Conservation (phyloP, 2,329 filamentous ascomycete species). For the Trichoderma endophyticum region DNA sequence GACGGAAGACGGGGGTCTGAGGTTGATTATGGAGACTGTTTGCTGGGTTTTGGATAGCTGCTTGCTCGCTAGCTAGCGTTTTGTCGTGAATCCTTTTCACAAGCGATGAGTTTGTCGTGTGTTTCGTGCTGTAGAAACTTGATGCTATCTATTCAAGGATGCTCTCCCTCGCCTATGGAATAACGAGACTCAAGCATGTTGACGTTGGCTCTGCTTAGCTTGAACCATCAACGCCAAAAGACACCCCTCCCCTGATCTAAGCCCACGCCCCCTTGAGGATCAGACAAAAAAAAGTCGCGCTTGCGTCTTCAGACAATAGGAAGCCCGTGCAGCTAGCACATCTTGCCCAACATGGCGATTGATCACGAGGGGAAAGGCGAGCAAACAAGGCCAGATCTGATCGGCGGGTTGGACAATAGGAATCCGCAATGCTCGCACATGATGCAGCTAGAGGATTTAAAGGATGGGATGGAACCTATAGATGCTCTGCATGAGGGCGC, state of each 20-base stretch:
- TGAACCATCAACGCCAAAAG: background rate
- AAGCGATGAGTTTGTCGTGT: background rate
- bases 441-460: background rate
- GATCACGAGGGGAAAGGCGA: constrained; percentile 5
- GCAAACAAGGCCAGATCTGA: constrained; percentile 9
- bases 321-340: constrained; percentile 6
- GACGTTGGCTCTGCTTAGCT: background rate
- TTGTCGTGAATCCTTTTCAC: background rate
- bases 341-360: constrained; percentile 9
- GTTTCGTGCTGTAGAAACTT: background rate
- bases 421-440: background rate
- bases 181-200: background rate
- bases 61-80: background rate
- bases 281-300: background rate
- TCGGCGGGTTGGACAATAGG: constrained; percentile 7
- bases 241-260: background rate
- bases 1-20: background rate
- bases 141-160: background rate
- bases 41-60: background rate
- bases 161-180: background rate
- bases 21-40: background rate
- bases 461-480: background rate
- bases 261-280: background rate
- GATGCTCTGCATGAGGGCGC: background rate
- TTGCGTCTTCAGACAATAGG: constrained; percentile 6